Percentiles rank a stretch among this genome's conserved stretches.
These are phyloP conservation scores for Asterochloris sp. DNA, from an alignment of 139 green algal species.

Conservation along the genomic window DNA sequence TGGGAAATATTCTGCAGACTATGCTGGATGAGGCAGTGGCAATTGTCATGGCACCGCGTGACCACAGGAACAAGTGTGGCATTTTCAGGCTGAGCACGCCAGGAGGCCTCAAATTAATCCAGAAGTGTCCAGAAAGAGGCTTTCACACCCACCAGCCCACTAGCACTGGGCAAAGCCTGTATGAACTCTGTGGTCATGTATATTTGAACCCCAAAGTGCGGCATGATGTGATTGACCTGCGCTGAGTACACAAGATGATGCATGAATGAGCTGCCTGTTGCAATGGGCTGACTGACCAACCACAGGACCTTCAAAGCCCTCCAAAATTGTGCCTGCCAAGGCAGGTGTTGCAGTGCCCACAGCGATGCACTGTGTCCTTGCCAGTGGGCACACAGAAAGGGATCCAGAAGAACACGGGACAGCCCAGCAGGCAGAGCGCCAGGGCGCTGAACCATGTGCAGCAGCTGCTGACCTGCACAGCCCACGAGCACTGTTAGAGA, in stretches of 20 bases:
- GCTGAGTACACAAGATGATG: conserved; percentile 15
- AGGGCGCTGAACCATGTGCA: conserved; percentile 14
- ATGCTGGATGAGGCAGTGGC: conserved; percentile 93
- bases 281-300: conserved; percentile 19
- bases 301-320: background rate
- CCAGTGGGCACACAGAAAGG: conserved; percentile 7
- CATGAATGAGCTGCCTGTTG: conserved; percentile 14
- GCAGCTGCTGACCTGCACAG: conserved; percentile 11
- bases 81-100: conserved; percentile 92
- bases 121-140: conserved; percentile 77
- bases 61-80: conserved; percentile 69
- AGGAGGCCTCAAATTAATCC: conserved; percentile 82
- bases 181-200: conserved; percentile 91
- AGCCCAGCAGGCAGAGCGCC: background rate
- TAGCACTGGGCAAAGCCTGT: conserved; percentile 76
- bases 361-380: conserved; percentile 16
- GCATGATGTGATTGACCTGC: conserved; percentile 86
- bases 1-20: conserved; percentile 50
- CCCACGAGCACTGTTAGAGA: background rate
- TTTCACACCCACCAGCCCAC: conserved; percentile 86
- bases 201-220: conserved; percentile 75
- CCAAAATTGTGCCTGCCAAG: conserved; percentile 1
- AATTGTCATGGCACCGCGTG: conserved; percentile 91
- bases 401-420: conserved; percentile 2
- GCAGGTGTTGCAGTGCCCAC: background rate